Conservation (phyloP, 768 basidiomycete genomes). For the Panaeolus papilionaceus region DNA sequence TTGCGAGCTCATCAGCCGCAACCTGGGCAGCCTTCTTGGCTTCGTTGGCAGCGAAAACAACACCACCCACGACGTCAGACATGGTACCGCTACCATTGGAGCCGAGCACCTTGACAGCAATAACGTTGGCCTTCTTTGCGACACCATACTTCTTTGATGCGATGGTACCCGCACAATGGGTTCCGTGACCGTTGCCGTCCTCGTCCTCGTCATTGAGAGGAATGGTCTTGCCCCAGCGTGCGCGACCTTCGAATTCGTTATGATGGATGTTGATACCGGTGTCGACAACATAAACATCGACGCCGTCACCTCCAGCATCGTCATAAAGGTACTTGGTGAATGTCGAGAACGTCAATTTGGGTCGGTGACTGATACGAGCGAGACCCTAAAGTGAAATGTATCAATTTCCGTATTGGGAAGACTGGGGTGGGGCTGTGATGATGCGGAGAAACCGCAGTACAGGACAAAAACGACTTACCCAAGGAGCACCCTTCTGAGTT, state of each 20-base stretch:
- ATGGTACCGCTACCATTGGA: slow-evolving; percentile 93
- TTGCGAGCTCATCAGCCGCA: slow-evolving; percentile 67
- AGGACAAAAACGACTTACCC: slow-evolving; percentile 59
- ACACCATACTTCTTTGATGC: slow-evolving; percentile 95
- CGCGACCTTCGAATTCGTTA: slow-evolving; percentile 88
- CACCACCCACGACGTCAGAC: slow-evolving; percentile 92
- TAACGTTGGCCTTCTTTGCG: slow-evolving; percentile 89
- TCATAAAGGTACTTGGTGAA: slow-evolving; percentile 86
- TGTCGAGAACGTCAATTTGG: slow-evolving; percentile 75
- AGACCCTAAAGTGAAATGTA: slow-evolving; percentile 69
- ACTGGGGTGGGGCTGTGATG: slow-evolving; percentile 9
- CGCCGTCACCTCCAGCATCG: slow-evolving; percentile 81
- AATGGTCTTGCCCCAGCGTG: slow-evolving; percentile 92
- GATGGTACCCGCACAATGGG: slow-evolving; percentile 95
- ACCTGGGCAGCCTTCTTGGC: slow-evolving; percentile 61
- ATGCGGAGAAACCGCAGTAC: slow-evolving; percentile 8
- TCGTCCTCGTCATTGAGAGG: slow-evolving; percentile 83
- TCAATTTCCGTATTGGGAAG: slow-evolving; percentile 16
- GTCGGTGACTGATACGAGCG: slow-evolving; percentile 91
- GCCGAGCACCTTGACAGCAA: slow-evolving; percentile 95
- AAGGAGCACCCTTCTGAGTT: slow-evolving; percentile 76
- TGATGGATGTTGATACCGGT: slow-evolving; percentile 91
- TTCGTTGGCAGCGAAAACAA: slow-evolving; percentile 72
- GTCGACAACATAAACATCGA: slow-evolving; percentile 89
- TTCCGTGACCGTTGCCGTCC: slow-evolving; percentile 96